Evolutionary conservation across 352 stramenopile species (phyloP), one percentile per base, ranked within the genome.

Genomic region (Globisporangium polare): DNA sequence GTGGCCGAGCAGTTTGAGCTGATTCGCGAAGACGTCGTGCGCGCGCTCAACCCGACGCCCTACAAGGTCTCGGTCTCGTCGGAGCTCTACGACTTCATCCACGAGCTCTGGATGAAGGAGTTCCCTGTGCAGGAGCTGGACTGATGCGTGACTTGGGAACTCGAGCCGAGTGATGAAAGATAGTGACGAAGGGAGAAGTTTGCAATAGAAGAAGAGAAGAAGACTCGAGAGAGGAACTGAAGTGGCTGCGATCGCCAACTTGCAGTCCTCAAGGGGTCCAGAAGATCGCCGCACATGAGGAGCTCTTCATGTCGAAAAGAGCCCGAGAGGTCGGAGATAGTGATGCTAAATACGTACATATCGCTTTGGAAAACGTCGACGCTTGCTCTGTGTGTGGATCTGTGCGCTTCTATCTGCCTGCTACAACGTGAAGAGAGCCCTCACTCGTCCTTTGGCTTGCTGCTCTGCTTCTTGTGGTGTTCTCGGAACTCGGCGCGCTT

Each of bases 71-170:
- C 71, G 33, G 86, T 95, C n/a, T 91, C 81, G 55, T 80, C 76
- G 51, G 78, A 88, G 27, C 69, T 93, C 68, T 95, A 92, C 71
- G 83, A 96, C 45, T 99, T 98, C 59, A 94, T 99, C 56, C 97
- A 99, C 73, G 75, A 98, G 60, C 77, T 99, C 39, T 99, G 97
- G 97, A 92, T 93, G 78, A 87, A 90, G 65, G 88, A 96, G 68
- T 94, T 89, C 71, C 87, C 86, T 1, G 87, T 95, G 26, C 68
- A 87, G 43, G 87, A 95, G 67, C 74, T 95, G 35, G 74, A 91
- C 52, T 94, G 78, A 78, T 59, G 27, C 35, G 27, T 18, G 47
- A 43, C 37, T 66, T 58, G 43, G 8, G 22, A 35, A 20, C 12
- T 15, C 55, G 20, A 53, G 39, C 12, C 20, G 22, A 8, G 18